A percentile compares a stretch with the other conserved stretches of the same genome.
These are phyloP conservation scores for Citrus medica DNA, from an alignment of 345 rosid species.

Conservation along the genomic window DNA sequence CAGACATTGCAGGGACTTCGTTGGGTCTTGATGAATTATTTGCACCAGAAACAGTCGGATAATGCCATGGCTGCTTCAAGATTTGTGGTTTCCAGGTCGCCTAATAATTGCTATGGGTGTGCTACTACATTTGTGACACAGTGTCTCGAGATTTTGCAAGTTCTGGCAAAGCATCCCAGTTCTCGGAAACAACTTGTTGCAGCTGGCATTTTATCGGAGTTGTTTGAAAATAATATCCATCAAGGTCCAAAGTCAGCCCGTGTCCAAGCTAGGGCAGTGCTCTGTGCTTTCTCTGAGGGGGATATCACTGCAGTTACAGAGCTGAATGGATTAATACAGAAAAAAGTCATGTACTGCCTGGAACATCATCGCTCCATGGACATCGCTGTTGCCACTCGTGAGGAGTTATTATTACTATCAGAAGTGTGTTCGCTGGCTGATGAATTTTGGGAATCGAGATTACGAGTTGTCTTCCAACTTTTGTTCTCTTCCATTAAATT, in stretches of 20 bases:
- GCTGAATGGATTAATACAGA: slow-evolving; percentile 85
- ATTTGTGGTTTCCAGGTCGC: slow-evolving; percentile 84
- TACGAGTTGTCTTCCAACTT: slow-evolving; percentile 91
- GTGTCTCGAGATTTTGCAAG: slow-evolving; percentile 87
- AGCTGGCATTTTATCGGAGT: slow-evolving; percentile 82
- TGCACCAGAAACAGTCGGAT: slow-evolving; percentile 88
- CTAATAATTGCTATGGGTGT: slow-evolving; percentile 96
- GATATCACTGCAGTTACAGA: slow-evolving; percentile 79
- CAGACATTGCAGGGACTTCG: slow-evolving; percentile 99
- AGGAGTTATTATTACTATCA: slow-evolving; percentile 88
- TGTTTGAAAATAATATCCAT: slow-evolving; percentile 96
- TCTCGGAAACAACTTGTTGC: slow-evolving; percentile 89
- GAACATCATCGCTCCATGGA: slow-evolving; percentile 99
- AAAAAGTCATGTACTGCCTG: slow-evolving; percentile 94
- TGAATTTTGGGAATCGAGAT: slow-evolving; percentile 96
- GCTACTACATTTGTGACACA: slow-evolving; percentile 90
- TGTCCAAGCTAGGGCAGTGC: slow-evolving; percentile 89
- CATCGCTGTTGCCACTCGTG: slow-evolving; percentile 85
- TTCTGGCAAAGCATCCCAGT: slow-evolving; percentile 71
- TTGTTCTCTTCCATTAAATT: slow-evolving; percentile 89
- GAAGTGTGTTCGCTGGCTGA: slow-evolving; percentile 95
- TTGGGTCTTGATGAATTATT: slow-evolving; percentile 87
- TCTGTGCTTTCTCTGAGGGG: slow-evolving; percentile 92
- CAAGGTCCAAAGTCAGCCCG: slow-evolving; percentile 95
- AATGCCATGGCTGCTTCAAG: slow-evolving; percentile 54